phyloP scores from a whole-genome alignment of 768 basidiomycete species.

The Hericium erinaceus region DNA sequence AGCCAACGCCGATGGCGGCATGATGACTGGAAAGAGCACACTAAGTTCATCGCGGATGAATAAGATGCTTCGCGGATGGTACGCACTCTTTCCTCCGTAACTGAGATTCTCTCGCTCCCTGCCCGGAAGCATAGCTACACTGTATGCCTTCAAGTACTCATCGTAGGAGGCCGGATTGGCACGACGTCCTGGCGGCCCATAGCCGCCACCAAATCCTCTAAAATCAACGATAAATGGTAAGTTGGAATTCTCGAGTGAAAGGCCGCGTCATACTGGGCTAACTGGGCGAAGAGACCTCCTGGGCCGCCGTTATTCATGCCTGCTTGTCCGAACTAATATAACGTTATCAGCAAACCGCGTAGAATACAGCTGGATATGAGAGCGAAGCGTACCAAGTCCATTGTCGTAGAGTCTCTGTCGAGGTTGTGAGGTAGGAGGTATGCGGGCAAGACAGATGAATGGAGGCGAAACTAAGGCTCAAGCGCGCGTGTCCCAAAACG shows the following conservation, averaged over 20 bases:
- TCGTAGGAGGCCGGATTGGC: conserved; percentile 73
- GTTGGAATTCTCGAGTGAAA: not conserved
- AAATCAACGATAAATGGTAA: conserved; percentile 7
- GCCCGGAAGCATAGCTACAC: conserved; percentile 87
- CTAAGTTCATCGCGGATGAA: conserved; percentile 5
- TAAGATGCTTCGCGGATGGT: conserved; percentile 11
- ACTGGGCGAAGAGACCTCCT: conserved; percentile 53
- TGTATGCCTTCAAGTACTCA: conserved; percentile 91
- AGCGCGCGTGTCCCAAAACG: too few species aligned
- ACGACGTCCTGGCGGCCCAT: conserved; percentile 31
- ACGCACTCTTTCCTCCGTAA: conserved; percentile 94
- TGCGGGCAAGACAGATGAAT: too few species aligned
- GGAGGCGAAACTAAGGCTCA: too few species aligned
- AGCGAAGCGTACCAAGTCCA: conserved; percentile 30
- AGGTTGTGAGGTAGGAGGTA: not conserved
- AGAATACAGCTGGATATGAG: not conserved
- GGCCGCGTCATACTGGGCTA: conserved; percentile 43
- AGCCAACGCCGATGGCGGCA: conserved; percentile 94
- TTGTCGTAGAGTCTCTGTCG: conserved; percentile 7
- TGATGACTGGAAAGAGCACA: conserved; percentile 56
- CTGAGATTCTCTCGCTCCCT: conserved; percentile 83
- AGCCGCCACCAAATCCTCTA: conserved; percentile 48
- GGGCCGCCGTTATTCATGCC: conserved; percentile 34
- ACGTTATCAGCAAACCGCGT: not conserved
- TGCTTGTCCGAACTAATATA: conserved; percentile 8